These are phyloP conservation scores for Cladosporium sp. DNA, from an alignment of 2,329 filamentous ascomycete species.

Conservation along the genomic window DNA sequence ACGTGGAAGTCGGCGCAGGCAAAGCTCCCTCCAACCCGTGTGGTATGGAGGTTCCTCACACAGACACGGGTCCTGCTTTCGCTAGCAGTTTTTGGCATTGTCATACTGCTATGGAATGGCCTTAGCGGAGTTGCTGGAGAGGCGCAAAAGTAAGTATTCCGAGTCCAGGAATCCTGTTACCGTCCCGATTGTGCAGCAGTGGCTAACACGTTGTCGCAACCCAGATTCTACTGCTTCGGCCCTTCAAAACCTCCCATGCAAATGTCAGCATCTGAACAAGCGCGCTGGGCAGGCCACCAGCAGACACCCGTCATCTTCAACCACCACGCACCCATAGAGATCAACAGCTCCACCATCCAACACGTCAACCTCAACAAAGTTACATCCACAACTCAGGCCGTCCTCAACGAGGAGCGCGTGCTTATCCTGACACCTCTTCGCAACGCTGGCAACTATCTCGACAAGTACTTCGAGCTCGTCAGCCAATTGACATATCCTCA, in stretches of 20 bases:
- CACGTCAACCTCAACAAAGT: slow-evolving; percentile 82
- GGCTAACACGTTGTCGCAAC: slow-evolving; percentile 1
- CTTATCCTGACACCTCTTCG: slow-evolving; percentile 90
- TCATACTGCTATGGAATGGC: slow-evolving; percentile 84
- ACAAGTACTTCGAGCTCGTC: slow-evolving; percentile 90
- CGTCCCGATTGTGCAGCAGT: not conserved
- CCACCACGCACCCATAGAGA: slow-evolving; percentile 79
- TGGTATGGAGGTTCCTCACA: slow-evolving; percentile 59
- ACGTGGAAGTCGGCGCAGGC: slow-evolving; percentile 89
- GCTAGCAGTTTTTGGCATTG: slow-evolving; percentile 63
- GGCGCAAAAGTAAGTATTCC: slow-evolving; percentile 70
- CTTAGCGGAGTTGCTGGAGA: slow-evolving; percentile 75
- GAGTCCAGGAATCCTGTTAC: too few species aligned
- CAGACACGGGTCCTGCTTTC: slow-evolving; percentile 74
- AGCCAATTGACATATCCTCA: slow-evolving; percentile 90
- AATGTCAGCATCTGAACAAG: slow-evolving; percentile 87
- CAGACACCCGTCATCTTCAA: slow-evolving; percentile 96
- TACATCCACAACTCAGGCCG: slow-evolving; percentile 72
- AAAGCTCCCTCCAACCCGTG: slow-evolving; percentile 71
- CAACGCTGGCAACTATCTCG: slow-evolving; percentile 76
- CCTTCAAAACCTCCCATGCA: slow-evolving; percentile 93
- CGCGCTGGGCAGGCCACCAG: slow-evolving; percentile 81
- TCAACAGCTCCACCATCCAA: slow-evolving; percentile 76
- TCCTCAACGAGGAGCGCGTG: slow-evolving; percentile 77
- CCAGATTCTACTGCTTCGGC: slow-evolving; percentile 95